Percentiles rank a stretch among this genome's conserved stretches.
These are phyloP conservation scores for Backusella mclennaniae DNA, from an alignment of 192 early-diverging fungal genomes.

Conservation along the genomic window DNA sequence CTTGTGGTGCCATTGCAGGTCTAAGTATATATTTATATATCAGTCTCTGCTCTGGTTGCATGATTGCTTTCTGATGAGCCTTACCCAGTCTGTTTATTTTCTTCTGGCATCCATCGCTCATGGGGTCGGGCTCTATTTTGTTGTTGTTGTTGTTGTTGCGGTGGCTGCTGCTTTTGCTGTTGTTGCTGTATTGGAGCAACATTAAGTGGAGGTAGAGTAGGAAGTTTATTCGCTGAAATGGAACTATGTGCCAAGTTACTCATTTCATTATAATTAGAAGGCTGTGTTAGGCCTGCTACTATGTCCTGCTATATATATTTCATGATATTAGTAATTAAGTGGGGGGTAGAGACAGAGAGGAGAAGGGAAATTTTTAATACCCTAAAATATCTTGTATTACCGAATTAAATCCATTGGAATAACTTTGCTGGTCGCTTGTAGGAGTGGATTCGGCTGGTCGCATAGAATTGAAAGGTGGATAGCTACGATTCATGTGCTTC, in stretches of 20 bases:
- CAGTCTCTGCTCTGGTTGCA: slow-evolving; percentile 56
- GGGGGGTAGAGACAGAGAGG: background rate
- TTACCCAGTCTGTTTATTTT: slow-evolving; percentile 64
- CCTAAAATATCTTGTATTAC: background rate
- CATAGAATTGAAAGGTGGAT: background rate
- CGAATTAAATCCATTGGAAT: slow-evolving; percentile 14
- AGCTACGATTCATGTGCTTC: background rate
- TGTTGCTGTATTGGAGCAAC: background rate
- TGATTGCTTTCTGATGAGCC: slow-evolving; percentile 11
- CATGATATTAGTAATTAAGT: background rate
- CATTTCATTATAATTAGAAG: background rate
- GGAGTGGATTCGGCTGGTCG: background rate
- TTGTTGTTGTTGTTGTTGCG: background rate
- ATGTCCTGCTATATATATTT: slow-evolving; percentile 2
- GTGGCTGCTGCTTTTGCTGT: background rate
- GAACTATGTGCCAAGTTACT: background rate
- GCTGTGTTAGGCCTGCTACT: background rate
- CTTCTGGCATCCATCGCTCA: slow-evolving; percentile 69
- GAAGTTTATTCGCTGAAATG: background rate
- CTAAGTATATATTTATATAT: background rate
- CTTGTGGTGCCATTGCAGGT: slow-evolving; percentile 6
- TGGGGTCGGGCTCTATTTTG: background rate
- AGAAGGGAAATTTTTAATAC: background rate
- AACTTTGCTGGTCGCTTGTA: background rate
- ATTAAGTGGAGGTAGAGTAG: slow-evolving; percentile 11